These are phyloP conservation scores for Neofusicoccum sp. DNA, from an alignment of 2,329 filamentous ascomycete genomes.

Conservation along the genomic window DNA sequence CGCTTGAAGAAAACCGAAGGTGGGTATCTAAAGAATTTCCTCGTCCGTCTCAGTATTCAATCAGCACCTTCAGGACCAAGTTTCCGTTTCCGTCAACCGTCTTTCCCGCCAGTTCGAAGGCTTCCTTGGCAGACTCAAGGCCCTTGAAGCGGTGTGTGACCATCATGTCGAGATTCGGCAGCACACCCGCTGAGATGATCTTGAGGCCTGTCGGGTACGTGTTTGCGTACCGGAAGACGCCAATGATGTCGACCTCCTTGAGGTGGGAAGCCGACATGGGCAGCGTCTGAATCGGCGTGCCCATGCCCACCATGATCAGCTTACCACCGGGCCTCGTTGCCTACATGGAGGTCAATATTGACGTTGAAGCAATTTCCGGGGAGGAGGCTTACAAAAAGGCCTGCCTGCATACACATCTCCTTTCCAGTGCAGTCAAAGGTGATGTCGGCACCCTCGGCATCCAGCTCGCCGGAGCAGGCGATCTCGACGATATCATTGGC, in stretches of 20 bases:
- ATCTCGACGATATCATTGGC: conserved; percentile 40
- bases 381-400: conserved; percentile 41
- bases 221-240: conserved; percentile 60
- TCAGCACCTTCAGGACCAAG: conserved; percentile 57
- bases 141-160: conserved; percentile 56
- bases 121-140: conserved; percentile 52
- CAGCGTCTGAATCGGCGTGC: conserved; percentile 57
- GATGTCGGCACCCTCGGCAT: conserved; percentile 44
- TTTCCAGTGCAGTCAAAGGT: conserved; percentile 48
- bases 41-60: conserved; percentile 27
- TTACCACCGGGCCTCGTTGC: conserved; percentile 53
- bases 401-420: conserved; percentile 46
- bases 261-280: conserved; percentile 58
- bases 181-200: conserved; percentile 53
- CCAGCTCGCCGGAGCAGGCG: conserved; percentile 38
- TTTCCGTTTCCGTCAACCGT: conserved; percentile 55
- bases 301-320: conserved; percentile 60
- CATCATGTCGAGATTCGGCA: conserved; percentile 54
- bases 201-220: conserved; percentile 59
- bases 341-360: conserved; percentile 25
- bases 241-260: conserved; percentile 59
- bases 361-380: no score
- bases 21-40: neutral
- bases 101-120: conserved; percentile 54
- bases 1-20: neutral